Evolutionary conservation across 345 rosid species (phyloP).

Genomic region (Raphanus raphanistrum): DNA sequence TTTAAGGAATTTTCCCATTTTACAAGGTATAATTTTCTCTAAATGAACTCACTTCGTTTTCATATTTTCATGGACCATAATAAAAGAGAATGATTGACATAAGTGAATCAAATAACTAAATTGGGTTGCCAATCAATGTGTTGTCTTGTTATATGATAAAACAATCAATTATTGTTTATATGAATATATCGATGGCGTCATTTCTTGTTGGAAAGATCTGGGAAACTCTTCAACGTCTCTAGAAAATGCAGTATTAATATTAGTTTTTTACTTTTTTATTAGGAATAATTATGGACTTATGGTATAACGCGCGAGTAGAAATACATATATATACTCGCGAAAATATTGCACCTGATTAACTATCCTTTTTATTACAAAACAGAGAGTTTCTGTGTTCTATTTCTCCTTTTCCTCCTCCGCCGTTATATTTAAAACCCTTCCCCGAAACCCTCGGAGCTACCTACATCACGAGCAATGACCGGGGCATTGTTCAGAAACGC

Average conservation of each 20-base stretch:
- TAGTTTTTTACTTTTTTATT: too few species aligned
- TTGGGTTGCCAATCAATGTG: neutral
- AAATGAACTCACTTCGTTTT: neutral
- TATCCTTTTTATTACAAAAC: neutral
- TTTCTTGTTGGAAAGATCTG: neutral
- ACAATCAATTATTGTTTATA: neutral
- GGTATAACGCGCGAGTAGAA: conserved; percentile 21
- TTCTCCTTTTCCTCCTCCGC: conserved; percentile 13
- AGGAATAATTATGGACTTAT: neutral
- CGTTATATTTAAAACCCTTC: conserved; percentile 22
- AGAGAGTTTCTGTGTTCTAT: conserved; percentile 11
- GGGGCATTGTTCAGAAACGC: conserved; percentile 35
- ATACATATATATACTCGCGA: conserved; percentile 15
- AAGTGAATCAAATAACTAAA: neutral
- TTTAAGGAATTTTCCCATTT: too few species aligned
- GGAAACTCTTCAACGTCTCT: neutral
- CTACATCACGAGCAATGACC: conserved; percentile 38
- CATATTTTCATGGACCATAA: neutral
- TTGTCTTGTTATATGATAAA: neutral
- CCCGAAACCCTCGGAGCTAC: conserved; percentile 31
- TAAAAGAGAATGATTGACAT: too few species aligned
- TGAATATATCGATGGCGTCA: neutral
- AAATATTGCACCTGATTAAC: neutral
- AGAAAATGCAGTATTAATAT: neutral
- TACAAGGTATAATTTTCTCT: neutral